Conservation (phyloP, 2,329 filamentous ascomycete species). For the Magnaporthales sp. region DNA sequence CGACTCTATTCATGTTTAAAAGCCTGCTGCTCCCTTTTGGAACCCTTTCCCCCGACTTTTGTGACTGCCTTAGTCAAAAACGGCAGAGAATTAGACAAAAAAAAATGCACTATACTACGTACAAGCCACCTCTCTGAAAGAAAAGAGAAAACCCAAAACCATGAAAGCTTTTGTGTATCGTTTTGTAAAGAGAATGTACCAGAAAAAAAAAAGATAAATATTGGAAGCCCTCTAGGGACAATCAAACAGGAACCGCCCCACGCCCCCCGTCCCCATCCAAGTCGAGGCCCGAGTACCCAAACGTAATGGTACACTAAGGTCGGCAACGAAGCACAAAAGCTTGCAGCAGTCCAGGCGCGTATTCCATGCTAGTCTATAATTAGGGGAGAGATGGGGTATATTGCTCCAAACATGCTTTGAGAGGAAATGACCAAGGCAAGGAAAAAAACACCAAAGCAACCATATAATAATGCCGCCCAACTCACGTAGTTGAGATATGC, state of each 20-base stretch:
- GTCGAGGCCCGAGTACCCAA: neutral
- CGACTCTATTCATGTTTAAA: neutral
- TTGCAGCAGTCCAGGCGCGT: constrained; percentile 1
- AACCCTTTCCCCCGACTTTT: neutral
- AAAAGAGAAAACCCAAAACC: neutral
- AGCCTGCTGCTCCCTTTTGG: neutral
- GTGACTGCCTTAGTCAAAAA: neutral
- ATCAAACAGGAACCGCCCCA: neutral
- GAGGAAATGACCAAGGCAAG: neutral
- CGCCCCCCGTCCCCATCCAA: too few relatives aligned
- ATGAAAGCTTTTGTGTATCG: neutral
- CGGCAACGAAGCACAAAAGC: neutral
- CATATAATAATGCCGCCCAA: neutral
- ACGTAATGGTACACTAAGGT: neutral
- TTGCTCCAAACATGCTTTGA: neutral
- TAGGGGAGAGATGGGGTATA: constrained; percentile 1
- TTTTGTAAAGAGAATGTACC: neutral
- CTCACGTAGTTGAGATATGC: neutral
- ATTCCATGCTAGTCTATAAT: constrained; percentile 1
- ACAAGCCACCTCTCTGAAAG: neutral
- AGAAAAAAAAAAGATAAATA: neutral
- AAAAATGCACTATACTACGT: neutral
- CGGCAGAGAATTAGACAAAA: neutral
- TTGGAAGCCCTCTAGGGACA: neutral
- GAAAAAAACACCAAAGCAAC: neutral